These are phyloP conservation scores for Microbotryomycetes sp. DNA, from an alignment of 1,284 basidiomycete species.

Conservation along the genomic window DNA sequence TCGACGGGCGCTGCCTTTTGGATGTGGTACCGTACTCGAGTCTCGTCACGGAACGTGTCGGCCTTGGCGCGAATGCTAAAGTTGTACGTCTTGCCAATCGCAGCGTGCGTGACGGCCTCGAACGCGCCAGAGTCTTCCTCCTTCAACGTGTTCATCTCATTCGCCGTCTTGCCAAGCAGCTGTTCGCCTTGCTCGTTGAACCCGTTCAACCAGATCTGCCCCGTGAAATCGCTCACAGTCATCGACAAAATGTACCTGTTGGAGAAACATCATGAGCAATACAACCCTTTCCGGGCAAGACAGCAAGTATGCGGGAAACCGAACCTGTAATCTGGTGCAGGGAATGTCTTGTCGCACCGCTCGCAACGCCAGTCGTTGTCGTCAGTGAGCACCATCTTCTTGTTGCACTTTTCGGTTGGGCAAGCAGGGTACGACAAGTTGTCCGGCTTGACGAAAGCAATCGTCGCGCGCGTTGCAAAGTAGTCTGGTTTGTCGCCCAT, in stretches of 20 bases:
- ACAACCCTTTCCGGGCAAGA: not conserved
- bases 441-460: conserved; percentile 83
- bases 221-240: conserved; percentile 81
- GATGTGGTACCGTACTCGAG: conserved; percentile 66
- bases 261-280: not conserved
- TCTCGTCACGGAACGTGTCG: conserved; percentile 66
- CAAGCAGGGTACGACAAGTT: conserved; percentile 88
- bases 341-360: conserved; percentile 74
- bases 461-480: conserved; percentile 74
- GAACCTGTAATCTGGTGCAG: conserved; percentile 74
- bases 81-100: conserved; percentile 65
- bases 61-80: conserved; percentile 83
- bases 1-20: not conserved
- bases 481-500: conserved; percentile 65
- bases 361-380: conserved; percentile 77
- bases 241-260: conserved; percentile 79
- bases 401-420: conserved; percentile 71
- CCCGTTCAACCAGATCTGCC: conserved; percentile 84
- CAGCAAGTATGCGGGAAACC: conserved; percentile 34
- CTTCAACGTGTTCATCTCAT: conserved; percentile 68
- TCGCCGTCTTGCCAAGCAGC: conserved; percentile 71
- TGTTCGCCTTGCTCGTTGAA: conserved; percentile 86
- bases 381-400: conserved; percentile 72
- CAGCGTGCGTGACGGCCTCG: conserved; percentile 56
- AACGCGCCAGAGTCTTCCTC: conserved; percentile 60